Conservation (phyloP, 805 yeast genomes). For the Suhomyces prunicola region DNA sequence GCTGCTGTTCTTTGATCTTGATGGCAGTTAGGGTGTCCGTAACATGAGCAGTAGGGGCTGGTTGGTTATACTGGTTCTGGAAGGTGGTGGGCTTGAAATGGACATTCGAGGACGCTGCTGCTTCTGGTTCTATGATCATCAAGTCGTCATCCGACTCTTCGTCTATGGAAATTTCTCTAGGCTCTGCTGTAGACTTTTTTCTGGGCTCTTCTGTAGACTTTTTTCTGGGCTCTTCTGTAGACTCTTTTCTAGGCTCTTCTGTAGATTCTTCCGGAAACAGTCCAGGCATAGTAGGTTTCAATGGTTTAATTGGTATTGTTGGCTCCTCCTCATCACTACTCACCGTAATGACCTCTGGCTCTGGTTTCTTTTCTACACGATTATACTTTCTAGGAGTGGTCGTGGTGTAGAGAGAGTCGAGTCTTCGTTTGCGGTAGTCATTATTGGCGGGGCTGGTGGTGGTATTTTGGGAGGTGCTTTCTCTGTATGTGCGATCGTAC, state of each 20-base stretch:
- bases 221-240: no score
- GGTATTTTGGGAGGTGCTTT: neutral
- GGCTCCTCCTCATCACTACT: neutral
- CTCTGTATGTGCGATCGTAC: neutral
- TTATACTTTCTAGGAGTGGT: neutral
- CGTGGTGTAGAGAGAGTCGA: neutral
- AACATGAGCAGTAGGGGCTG: slow-evolving; percentile 9
- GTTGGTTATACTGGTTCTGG: slow-evolving; percentile 5
- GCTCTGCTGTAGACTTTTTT: neutral
- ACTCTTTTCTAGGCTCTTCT: neutral
- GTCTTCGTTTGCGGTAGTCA: neutral
- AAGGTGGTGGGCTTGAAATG: slow-evolving; percentile 13
- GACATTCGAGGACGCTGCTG: slow-evolving; percentile 4
- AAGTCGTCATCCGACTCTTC: slow-evolving; percentile 10
- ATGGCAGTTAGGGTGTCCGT: slow-evolving; percentile 3
- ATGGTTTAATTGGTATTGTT: neutral
- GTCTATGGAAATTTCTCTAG: neutral
- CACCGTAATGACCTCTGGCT: neutral
- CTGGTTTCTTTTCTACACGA: no score
- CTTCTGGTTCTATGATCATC: slow-evolving; percentile 8
- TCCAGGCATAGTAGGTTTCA: neutral
- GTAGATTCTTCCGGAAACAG: neutral
- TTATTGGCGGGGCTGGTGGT: neutral
- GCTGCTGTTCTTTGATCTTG: slow-evolving; percentile 1
- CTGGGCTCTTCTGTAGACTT: no score